These are phyloP conservation scores for Barnettozyma salicaria DNA, from an alignment of 805 yeast genomes.

Conservation along the genomic window DNA sequence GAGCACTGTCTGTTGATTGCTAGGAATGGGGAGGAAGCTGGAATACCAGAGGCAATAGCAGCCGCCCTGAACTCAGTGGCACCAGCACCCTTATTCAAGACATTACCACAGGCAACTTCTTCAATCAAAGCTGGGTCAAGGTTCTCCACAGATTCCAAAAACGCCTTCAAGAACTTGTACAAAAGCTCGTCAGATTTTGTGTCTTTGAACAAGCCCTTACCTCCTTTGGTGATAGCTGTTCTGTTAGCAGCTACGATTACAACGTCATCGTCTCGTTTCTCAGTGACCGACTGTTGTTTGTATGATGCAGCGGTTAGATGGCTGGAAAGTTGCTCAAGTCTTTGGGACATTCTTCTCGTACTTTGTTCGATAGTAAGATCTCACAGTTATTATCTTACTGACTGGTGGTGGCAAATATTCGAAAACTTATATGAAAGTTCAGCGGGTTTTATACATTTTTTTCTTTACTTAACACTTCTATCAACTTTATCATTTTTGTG, in stretches of 20 bases:
- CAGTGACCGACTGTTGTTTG: conserved; percentile 6
- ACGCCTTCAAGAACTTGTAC: conserved; percentile 53
- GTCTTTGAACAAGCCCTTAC: conserved; percentile 81
- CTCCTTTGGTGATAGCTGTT: conserved; percentile 85
- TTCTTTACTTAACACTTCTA: neutral
- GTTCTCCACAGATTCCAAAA: conserved; percentile 44
- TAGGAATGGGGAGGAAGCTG: conserved; percentile 68
- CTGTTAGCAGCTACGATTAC: conserved; percentile 88
- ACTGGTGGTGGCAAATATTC: no score
- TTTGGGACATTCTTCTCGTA: conserved; percentile 15
- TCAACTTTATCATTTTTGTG: conserved; percentile 1
- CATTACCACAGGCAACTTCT: conserved; percentile 89
- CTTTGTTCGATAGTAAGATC: neutral
- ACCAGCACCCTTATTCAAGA: conserved; percentile 88
- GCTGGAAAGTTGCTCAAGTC: conserved; percentile 31
- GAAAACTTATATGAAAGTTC: no score
- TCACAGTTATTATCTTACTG: neutral
- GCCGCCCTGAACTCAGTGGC: conserved; percentile 95
- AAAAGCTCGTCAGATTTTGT: conserved; percentile 76
- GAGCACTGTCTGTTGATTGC: conserved; percentile 94
- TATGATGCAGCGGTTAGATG: conserved; percentile 28
- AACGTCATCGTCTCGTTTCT: conserved; percentile 55
- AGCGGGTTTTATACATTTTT: neutral
- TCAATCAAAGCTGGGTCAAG: conserved; percentile 57
- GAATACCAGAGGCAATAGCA: conserved; percentile 83